Conservation (phyloP, 192 early-diverging fungal genomes). For the Backusella tarrabulga region DNA sequence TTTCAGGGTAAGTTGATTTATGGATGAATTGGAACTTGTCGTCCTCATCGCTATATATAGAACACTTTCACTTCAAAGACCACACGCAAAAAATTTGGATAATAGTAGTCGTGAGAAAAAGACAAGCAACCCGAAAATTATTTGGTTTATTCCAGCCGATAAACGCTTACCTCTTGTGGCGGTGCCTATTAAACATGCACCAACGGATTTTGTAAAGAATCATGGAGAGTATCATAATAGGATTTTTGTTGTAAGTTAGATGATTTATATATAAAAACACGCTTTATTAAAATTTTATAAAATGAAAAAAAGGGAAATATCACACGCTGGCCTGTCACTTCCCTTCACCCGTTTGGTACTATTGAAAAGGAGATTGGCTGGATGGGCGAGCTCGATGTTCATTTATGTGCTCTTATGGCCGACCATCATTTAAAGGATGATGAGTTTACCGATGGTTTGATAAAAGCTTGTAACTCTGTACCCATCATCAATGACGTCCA, state of each 20-base stretch:
- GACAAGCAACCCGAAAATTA: conserved; percentile 45
- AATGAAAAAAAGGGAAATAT: conserved; percentile 42
- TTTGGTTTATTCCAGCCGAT: conserved; percentile 82
- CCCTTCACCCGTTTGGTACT: conserved; percentile 67
- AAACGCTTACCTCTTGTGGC: conserved; percentile 69
- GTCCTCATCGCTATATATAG: not conserved
- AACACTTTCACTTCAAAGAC: conserved; percentile 9
- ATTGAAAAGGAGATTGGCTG: conserved; percentile 68
- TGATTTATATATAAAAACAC: too few relatives aligned
- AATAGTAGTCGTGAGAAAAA: conserved; percentile 32
- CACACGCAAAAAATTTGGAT: not conserved
- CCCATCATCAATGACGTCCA: conserved; percentile 77
- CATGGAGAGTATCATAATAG: conserved; percentile 52
- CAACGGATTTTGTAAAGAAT: conserved; percentile 61
- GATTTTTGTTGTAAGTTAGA: conserved; percentile 46
- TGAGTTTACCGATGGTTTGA: conserved; percentile 67
- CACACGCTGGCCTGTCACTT: conserved; percentile 62
- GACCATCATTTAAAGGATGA: conserved; percentile 73
- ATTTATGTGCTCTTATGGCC: conserved; percentile 73
- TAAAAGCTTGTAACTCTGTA: conserved; percentile 65
- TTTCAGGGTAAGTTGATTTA: conserved; percentile 40
- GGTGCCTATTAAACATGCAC: conserved; percentile 67
- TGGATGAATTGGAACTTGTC: not conserved
- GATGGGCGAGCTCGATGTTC: conserved; percentile 74
- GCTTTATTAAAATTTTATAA: not conserved